Evolutionary conservation across 331 rosid genomes (phyloP), one percentile per base, ranked within the genome.

Genomic region (Arachis monticola): DNA sequence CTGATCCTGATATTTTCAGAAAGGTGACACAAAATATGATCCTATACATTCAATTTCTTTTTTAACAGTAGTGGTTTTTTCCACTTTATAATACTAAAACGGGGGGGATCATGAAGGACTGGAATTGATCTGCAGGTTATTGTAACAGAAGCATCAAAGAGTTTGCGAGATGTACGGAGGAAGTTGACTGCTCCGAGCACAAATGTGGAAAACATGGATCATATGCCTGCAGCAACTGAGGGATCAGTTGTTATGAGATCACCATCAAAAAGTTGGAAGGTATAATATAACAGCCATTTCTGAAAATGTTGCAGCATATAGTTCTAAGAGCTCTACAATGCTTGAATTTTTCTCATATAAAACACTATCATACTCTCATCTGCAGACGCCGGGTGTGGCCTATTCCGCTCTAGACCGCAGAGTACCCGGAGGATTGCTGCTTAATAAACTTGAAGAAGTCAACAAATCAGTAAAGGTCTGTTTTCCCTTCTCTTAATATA

Each of bases 391-490:
- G 53, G 80, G 84, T 64, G 87, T 95, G 50, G 79, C 89, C 0
- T 85, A 38, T 83, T 69, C 85, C 57, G 55, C 90, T 3, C 47
- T 62, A 30, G 96, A 88, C 64, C 92, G 83, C 32, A 81, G 89
- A 86, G 31, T 81, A 31, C 79, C 85, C 3, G 87, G 92, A 70
- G 95, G 85, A 17, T 66, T 88, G 38, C 79, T 94, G 44, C 85
- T 94, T 75, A 78, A 87, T 73, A 94, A 88, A 74, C 85, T 94
- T 11, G 95, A 91, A 80, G 98, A 94, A 87, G 88, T 94, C 83
- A 91, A 85, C 65, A 85, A 68, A 90, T 83, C 97, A 60, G 93
- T 88, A 11, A 94, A 90, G 97, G 98, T 94, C 69, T 42, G 81
- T 42, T n/a, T 74, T 32, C 3, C 38, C 50, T 63, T 77, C 60